Base-by-base conservation (phyloP, 2,329 filamentous ascomycete genomes). In the Pseudogymnoascus sp. region DNA sequence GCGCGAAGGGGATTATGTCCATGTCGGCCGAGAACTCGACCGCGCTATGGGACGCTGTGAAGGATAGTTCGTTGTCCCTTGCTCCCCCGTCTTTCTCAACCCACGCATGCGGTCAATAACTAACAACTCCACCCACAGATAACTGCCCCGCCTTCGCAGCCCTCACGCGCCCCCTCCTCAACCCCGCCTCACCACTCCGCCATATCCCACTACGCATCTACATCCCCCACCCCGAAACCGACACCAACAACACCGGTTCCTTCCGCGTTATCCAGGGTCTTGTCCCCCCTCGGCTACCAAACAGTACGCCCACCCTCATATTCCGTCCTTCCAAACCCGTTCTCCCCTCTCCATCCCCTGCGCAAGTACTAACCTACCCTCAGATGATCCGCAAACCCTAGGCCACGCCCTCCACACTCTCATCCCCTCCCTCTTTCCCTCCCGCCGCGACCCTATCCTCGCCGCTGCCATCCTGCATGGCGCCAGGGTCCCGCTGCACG, bases 381-480 rank as follows among this genome's bases (percentile, higher is more conserved):
- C 44, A 75, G 78, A 77, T 44, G 83, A 88, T 68, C 76, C 79
- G 19, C 86, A 89, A 70, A 90, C 87, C 0, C 78, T 97, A 1
- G 95, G 95, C 1, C 84, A 85, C 50, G 91, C 90, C 0, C 81
- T 97, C 63, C 89, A 92, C 72, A 78, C 76, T 4, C 76, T 95
- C 11, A 79, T 97, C 16, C 93, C 93, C 0, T 83, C 82, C 61
- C 77, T 99, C 21, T 99, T 99, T 73, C 93, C 93, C 0, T 96
- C 91, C 73, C 86, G 89, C 68, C 81, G 92, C 63, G 93, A 91
- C 72, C 88, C 91, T 0, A 85, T 97, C 10, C 82, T 96, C 59
- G 95, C 93, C 1, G 87, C 89, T 64, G 89, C 90, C 1, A 82
- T 97, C 6, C 76, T 97, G 70, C 95, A 99, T 77, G 95, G 95